A percentile compares a stretch with the other conserved stretches of the same genome.
Conservation (phyloP, 2,329 filamentous ascomycete genomes). For the Penicillium sp. region DNA sequence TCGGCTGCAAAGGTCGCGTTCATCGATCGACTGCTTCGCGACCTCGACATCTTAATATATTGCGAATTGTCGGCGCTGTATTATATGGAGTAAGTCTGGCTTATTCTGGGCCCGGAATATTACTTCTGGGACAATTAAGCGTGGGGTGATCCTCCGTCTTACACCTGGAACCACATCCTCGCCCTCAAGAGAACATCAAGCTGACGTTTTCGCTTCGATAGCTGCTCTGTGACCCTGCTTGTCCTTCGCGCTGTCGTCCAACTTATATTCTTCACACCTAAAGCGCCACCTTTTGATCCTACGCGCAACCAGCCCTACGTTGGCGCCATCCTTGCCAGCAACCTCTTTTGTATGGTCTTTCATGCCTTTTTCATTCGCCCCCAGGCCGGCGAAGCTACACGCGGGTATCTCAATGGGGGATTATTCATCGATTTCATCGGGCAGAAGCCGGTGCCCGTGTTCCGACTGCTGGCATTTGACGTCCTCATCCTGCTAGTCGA, state of each 20-base stretch:
- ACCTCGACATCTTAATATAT: slow-evolving; percentile 62
- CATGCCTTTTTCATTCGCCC: slow-evolving; percentile 58
- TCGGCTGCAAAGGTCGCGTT: slow-evolving; percentile 46
- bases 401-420: slow-evolving; percentile 63
- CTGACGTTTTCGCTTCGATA: slow-evolving; percentile 25
- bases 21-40: slow-evolving; percentile 58
- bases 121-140: background rate
- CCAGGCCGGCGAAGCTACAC: slow-evolving; percentile 51
- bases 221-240: slow-evolving; percentile 61
- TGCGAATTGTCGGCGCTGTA: slow-evolving; percentile 63
- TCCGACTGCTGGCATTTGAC: slow-evolving; percentile 56
- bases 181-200: background rate
- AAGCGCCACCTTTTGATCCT: slow-evolving; percentile 54
- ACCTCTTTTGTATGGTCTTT: slow-evolving; percentile 57
- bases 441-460: slow-evolving; percentile 57
- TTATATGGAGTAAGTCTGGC: slow-evolving; percentile 60
- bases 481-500: slow-evolving; percentile 57
- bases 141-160: background rate
- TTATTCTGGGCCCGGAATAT: background rate
- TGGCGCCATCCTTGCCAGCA: slow-evolving; percentile 56
- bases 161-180: background rate
- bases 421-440: slow-evolving; percentile 67
- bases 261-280: slow-evolving; percentile 61
- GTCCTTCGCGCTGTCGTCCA: slow-evolving; percentile 57
- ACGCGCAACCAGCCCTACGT: slow-evolving; percentile 56